phyloP scores from a whole-genome alignment of 192 early-diverging fungal species.

The Podila clonocystis region DNA sequence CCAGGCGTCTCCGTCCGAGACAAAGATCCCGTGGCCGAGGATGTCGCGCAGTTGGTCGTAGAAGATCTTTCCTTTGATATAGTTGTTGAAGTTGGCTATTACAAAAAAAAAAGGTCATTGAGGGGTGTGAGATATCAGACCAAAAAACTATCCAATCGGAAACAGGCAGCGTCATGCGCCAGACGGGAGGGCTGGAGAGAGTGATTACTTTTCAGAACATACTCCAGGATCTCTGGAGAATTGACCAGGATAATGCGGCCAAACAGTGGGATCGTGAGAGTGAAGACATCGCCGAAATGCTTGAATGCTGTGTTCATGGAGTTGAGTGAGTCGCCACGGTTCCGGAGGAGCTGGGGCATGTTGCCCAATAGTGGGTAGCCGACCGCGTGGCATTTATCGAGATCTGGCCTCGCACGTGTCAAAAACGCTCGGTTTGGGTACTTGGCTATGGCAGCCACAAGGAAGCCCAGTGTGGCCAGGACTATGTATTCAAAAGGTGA shows the following conservation, averaged over 20 bases:
- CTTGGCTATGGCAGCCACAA: slow-evolving; percentile 17
- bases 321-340: background rate
- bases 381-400: slow-evolving; percentile 10
- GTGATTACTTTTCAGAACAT: slow-evolving; percentile 15
- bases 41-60: slow-evolving; percentile 45
- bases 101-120: background rate
- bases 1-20: slow-evolving; percentile 63
- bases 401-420: slow-evolving; percentile 17
- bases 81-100: slow-evolving; percentile 42
- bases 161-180: no score
- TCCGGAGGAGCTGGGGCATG: slow-evolving; percentile 8
- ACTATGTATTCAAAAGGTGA: slow-evolving; percentile 5
- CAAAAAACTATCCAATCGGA: background rate
- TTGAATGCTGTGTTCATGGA: slow-evolving; percentile 3
- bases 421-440: slow-evolving; percentile 30
- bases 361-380: slow-evolving; percentile 22
- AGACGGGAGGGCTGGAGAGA: background rate
- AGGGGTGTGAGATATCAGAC: background rate
- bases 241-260: slow-evolving; percentile 20
- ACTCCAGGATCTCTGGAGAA: slow-evolving; percentile 11
- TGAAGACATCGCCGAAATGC: slow-evolving; percentile 12
- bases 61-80: slow-evolving; percentile 46
- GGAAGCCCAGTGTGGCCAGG: slow-evolving; percentile 16
- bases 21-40: slow-evolving; percentile 70
- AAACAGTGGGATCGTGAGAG: slow-evolving; percentile 14